A percentile compares a stretch with the other conserved stretches of the same genome.
Conservation (phyloP, 441 rosid genomes). For the Jatropha podagrica region DNA sequence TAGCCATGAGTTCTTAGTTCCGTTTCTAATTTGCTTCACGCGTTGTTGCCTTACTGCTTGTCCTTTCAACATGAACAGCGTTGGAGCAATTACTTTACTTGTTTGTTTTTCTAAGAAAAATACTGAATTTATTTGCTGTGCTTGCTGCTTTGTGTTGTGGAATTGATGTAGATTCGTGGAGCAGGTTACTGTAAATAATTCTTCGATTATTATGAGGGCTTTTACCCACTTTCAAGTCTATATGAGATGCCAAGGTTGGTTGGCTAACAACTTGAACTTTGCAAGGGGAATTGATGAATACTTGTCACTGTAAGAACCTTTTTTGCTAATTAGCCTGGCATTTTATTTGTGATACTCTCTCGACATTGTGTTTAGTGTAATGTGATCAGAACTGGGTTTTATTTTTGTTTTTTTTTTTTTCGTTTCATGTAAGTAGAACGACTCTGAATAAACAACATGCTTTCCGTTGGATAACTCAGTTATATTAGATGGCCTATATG, state of each 20-base stretch:
- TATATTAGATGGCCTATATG: not conserved
- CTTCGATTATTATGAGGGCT: not conserved
- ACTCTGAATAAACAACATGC: too few relatives aligned
- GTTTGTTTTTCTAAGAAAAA: not conserved
- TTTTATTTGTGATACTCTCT: not conserved
- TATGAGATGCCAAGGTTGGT: not conserved
- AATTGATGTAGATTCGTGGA: not conserved
- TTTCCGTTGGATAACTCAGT: too few relatives aligned
- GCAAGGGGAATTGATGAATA: not conserved
- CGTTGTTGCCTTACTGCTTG: not conserved
- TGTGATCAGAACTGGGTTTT: too few relatives aligned
- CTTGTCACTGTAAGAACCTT: too few relatives aligned
- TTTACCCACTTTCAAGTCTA: not conserved
- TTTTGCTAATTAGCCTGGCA: not conserved
- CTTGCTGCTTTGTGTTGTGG: not conserved
- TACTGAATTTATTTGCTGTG: not conserved
- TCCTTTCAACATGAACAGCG: not conserved
- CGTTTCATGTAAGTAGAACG: too few relatives aligned
- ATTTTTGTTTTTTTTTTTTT: too few relatives aligned
- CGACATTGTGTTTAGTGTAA: too few relatives aligned
- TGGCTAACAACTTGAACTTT: not conserved
- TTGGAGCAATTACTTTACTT: too few relatives aligned
- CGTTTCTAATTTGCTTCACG: not conserved
- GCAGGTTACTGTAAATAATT: not conserved
- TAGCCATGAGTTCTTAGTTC: not conserved